Evolutionary conservation across 1,139 yeast species (phyloP), one percentile per base, ranked within the genome.

Genomic region (Taphrina deformans): DNA sequence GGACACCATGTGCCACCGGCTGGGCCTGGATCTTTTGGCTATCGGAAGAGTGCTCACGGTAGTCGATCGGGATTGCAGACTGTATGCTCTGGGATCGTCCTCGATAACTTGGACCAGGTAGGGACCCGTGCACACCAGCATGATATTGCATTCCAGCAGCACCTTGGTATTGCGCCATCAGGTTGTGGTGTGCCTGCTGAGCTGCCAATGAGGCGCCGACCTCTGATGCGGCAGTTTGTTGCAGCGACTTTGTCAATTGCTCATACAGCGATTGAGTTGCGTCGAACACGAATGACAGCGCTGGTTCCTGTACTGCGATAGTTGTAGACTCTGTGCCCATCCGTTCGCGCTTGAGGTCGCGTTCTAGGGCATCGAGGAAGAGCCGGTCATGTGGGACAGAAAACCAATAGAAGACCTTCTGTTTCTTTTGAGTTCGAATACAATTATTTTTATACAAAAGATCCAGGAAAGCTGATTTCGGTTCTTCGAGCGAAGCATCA

Each of bases 361-460:
- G 80, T 75, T 92, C 98, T 65, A 93, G 78, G 0, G 98, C 98
- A 76, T 93, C 99, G 2, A 93, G 86, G 82, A 93, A 92, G 61
- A 93, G 78, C 73, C 89, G 86, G 74, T 93, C 97, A 76, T 93
- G 98, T 51, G 95, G 93, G 6, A 93, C 98, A 73, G 92, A 88
- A 75, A 89, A 92, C 99, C 99, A 93, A 75, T 87, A 91, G 74
- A 93, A 93, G 46, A 93, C 98, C 75, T 93, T 93, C 75, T 93
- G 99, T 74, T 93, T 93, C 80, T 93, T 93, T 73, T 93, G 98
- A 0, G 99, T 93, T 71, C 97, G 82, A 26, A 93, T 80, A 75
- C 99, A 92, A 69, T 87, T 85, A 74, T 93, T 90, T 72, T 87
- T 88, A 76, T 88, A 90, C 53, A 93, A 78, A 71, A 92, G 91